These are phyloP conservation scores for Umbellularia californica DNA, from an alignment of 164 flowering plant species.

Conservation along the genomic window DNA sequence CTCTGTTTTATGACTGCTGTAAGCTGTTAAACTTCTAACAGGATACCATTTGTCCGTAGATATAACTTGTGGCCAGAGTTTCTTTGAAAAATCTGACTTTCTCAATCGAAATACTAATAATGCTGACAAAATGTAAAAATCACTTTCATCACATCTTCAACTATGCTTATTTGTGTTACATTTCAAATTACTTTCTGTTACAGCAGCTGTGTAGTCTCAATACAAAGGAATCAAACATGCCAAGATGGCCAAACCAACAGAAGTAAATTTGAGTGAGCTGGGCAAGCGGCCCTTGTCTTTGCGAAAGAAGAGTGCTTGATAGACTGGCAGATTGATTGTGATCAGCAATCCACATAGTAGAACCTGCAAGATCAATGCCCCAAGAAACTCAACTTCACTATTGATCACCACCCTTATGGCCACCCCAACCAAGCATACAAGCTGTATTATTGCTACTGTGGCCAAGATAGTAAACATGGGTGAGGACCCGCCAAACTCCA, in stretches of 20 bases:
- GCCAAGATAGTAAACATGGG: constrained; percentile 29
- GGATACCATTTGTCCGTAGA: too few species aligned
- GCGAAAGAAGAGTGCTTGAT: constrained; percentile 25
- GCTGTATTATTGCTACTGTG: constrained; percentile 23
- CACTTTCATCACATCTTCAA: too few species aligned
- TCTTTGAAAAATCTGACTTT: too few species aligned
- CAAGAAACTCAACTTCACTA: constrained; percentile 6
- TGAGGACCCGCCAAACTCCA: constrained; percentile 31
- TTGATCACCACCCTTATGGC: constrained; percentile 11
- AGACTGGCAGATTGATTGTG: constrained; percentile 23
- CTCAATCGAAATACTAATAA: too few species aligned
- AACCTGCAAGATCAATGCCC: constrained; percentile 18
- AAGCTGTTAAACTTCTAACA: too few species aligned
- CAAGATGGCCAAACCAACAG: constrained; percentile 15
- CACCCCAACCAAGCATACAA: constrained; percentile 14
- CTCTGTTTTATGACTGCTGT: too few species aligned
- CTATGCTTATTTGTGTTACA: too few species aligned
- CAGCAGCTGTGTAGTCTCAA: background rate
- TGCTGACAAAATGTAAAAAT: too few species aligned
- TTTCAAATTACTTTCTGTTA: too few species aligned
- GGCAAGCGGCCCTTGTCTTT: constrained; percentile 28
- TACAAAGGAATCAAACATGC: constrained; percentile 8
- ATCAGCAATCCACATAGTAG: constrained; percentile 19
- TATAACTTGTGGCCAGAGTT: too few species aligned
- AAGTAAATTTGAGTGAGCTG: constrained; percentile 12